Conservation (phyloP, 768 basidiomycete species). For the Mrakia hoshinonis region DNA sequence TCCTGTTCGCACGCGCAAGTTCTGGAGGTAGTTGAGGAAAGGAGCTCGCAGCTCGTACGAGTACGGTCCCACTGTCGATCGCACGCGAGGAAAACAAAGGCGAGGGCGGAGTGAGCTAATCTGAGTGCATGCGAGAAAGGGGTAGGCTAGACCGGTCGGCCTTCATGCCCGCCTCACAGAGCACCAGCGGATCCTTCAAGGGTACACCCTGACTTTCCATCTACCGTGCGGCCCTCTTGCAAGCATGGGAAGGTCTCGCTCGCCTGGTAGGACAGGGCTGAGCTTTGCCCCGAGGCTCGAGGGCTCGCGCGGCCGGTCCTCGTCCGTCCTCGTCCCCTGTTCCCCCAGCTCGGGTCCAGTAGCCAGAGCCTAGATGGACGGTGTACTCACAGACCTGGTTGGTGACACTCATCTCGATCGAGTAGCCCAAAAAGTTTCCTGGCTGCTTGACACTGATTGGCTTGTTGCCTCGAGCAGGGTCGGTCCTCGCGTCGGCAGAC, state of each 20-base stretch:
- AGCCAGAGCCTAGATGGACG: too few species aligned
- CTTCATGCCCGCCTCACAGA: too few species aligned
- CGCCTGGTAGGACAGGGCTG: too few species aligned
- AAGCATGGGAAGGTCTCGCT: too few species aligned
- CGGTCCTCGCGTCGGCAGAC: conserved; percentile 19
- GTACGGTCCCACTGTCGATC: conserved; percentile 33
- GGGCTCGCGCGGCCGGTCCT: not conserved
- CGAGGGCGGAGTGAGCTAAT: not conserved
- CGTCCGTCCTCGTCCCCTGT: not conserved
- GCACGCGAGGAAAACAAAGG: conserved; percentile 34
- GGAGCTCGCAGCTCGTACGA: conserved; percentile 50
- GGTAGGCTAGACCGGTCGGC: too few species aligned
- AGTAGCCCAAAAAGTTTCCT: conserved; percentile 59
- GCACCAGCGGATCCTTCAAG: too few species aligned
- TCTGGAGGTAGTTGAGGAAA: conserved; percentile 71
- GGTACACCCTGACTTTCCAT: too few species aligned
- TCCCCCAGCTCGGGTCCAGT: not conserved
- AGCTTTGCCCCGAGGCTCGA: too few species aligned
- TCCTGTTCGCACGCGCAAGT: conserved; percentile 59
- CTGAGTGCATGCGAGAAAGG: too few species aligned
- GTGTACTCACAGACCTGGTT: conserved; percentile 57
- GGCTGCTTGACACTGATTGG: conserved; percentile 2
- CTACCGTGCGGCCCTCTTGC: too few species aligned
- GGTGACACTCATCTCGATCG: conserved; percentile 65
- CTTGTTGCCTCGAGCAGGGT: not conserved